A percentile compares a stretch with the other conserved stretches of the same genome.
Evolutionary conservation across 805 yeast genomes (phyloP).

Genomic region (Saturnispora bothae): DNA sequence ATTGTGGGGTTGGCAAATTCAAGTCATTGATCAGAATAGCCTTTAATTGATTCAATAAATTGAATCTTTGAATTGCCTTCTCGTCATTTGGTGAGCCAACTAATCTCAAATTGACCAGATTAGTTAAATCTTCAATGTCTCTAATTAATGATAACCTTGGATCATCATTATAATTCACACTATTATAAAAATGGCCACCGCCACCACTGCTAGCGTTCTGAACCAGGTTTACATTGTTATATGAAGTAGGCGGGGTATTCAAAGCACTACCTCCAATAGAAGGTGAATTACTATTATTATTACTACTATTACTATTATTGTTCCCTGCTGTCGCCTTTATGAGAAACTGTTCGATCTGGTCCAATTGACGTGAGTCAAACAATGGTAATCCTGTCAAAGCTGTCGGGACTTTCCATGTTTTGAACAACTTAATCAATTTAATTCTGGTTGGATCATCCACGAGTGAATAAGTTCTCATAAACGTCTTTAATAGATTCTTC

Average conservation of each 20-base stretch:
- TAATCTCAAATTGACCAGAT: conserved; percentile 33
- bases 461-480: conserved; percentile 66
- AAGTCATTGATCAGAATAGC: conserved; percentile 26
- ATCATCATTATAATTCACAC: neutral
- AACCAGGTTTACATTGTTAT: too few relatives aligned
- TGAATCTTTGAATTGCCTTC: conserved; percentile 34
- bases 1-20: conserved; percentile 21
- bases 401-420: conserved; percentile 75
- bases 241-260: conserved; percentile 13
- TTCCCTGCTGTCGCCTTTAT: conserved; percentile 39
- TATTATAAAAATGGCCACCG: neutral
- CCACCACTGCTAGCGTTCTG: neutral
- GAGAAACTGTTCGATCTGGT: conserved; percentile 65
- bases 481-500: conserved; percentile 55
- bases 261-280: neutral
- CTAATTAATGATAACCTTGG: conserved; percentile 15
- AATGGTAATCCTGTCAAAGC: conserved; percentile 54
- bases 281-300: neutral
- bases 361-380: conserved; percentile 61
- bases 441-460: conserved; percentile 68
- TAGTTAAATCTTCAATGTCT: conserved; percentile 30
- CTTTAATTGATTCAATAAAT: conserved; percentile 35
- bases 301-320: neutral
- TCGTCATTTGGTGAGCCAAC: conserved; percentile 27
- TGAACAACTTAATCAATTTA: conserved; percentile 66